These are phyloP conservation scores for Erodium moschatum DNA, from an alignment of 441 rosid species.

Conservation along the genomic window DNA sequence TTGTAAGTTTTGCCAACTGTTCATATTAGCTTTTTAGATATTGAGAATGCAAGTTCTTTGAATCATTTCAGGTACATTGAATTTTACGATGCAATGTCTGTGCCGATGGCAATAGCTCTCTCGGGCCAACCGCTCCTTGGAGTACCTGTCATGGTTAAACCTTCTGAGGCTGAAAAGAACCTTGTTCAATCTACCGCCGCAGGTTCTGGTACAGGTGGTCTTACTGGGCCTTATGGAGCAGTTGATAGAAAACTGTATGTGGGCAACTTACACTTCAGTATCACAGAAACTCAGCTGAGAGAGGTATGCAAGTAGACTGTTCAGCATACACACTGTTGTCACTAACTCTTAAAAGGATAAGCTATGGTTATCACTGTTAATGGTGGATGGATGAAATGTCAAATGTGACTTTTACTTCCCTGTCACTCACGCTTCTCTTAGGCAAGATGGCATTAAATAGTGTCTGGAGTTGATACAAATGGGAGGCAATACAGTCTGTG, in stretches of 20 bases:
- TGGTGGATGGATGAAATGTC: not conserved
- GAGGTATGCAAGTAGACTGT: conserved; percentile 37
- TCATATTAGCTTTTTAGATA: conserved; percentile 17
- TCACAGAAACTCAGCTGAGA: conserved; percentile 84
- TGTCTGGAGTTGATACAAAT: not conserved
- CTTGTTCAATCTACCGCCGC: conserved; percentile 62
- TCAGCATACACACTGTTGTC: not conserved
- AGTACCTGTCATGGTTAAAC: conserved; percentile 92
- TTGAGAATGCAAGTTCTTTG: conserved; percentile 28
- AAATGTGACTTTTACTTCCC: not conserved
- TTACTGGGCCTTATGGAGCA: conserved; percentile 62
- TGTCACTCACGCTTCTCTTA: not conserved
- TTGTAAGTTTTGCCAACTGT: conserved; percentile 40
- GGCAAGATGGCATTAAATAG: not conserved
- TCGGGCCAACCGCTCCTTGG: conserved; percentile 81
- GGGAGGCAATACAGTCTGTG: not conserved
- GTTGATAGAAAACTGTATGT: conserved; percentile 81
- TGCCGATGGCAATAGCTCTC: conserved; percentile 85
- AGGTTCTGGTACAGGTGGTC: conserved; percentile 34
- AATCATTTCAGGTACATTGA: conserved; percentile 73
- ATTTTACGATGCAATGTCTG: conserved; percentile 82
- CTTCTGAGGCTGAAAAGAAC: conserved; percentile 96
- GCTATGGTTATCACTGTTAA: not conserved
- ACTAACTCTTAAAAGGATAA: not conserved
- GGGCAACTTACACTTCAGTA: conserved; percentile 83